Conservation (phyloP, 192 early-diverging fungal genomes). For the Backusella macrospora region DNA sequence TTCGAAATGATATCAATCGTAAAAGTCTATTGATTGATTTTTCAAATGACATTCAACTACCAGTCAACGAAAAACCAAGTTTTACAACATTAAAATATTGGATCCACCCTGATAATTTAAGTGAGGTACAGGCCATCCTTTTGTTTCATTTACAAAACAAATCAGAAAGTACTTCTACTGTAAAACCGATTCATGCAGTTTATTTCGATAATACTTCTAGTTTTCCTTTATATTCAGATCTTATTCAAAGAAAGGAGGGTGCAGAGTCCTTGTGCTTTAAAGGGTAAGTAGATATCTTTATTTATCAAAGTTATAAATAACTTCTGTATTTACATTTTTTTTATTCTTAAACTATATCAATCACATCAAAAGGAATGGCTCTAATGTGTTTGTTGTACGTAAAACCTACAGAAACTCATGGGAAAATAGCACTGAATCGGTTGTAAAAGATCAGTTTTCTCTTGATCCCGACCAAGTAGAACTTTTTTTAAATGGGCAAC, state of each 20-base stretch:
- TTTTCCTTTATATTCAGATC: slow-evolving; percentile 10
- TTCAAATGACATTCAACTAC: background rate
- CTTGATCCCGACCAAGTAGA: background rate
- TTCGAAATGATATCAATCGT: background rate
- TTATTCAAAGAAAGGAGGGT: background rate
- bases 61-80: background rate
- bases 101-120: slow-evolving; percentile 90
- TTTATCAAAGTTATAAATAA: background rate
- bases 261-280: background rate
- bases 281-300: background rate
- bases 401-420: slow-evolving; percentile 3
- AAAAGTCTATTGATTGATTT: background rate
- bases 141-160: slow-evolving; percentile 73
- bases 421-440: background rate
- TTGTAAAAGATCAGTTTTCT: background rate
- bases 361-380: background rate
- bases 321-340: background rate
- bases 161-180: slow-evolving; percentile 59
- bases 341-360: background rate
- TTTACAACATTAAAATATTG: slow-evolving; percentile 62
- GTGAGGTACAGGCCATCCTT: slow-evolving; percentile 84
- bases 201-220: slow-evolving; percentile 8
- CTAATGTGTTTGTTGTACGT: slow-evolving; percentile 1
- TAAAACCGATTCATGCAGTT: slow-evolving; percentile 31
- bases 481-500: background rate